Percentiles rank a stretch among this genome's conserved stretches.
phyloP scores from a whole-genome alignment of 768 basidiomycete genomes.

The Rhizopogon vesiculosus region DNA sequence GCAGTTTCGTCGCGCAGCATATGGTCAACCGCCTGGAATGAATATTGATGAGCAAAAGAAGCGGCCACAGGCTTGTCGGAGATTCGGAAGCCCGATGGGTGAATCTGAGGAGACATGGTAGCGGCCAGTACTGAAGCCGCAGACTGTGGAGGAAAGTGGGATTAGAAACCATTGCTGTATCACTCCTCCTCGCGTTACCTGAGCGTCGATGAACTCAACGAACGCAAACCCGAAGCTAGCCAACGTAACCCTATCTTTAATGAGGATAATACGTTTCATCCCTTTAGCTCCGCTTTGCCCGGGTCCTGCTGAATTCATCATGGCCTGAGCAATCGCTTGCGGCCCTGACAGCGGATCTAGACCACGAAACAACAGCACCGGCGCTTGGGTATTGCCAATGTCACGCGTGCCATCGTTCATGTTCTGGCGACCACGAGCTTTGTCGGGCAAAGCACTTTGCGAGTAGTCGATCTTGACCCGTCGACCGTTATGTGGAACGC shows the following conservation, averaged over 20 bases:
- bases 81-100: conserved; percentile 93
- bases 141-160: conserved; percentile 43
- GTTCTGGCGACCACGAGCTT: conserved; percentile 55
- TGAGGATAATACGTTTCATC: conserved; percentile 82
- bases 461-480: conserved; percentile 96
- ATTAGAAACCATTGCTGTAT: background rate
- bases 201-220: conserved; percentile 82
- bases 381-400: conserved; percentile 80
- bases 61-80: conserved; percentile 85
- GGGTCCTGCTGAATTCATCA: conserved; percentile 77
- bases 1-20: conserved; percentile 76
- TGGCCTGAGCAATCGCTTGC: conserved; percentile 80
- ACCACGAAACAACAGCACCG: conserved; percentile 86
- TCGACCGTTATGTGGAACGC: conserved; percentile 69
- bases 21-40: conserved; percentile 80
- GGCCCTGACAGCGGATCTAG: conserved; percentile 85
- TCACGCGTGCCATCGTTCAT: conserved; percentile 94
- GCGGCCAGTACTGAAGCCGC: conserved; percentile 78
- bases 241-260: conserved; percentile 84
- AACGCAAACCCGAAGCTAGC: conserved; percentile 94
- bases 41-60: conserved; percentile 89
- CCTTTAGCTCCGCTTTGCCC: conserved; percentile 78
- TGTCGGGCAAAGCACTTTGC: conserved; percentile 73
- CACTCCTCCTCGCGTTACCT: conserved; percentile 41
- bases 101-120: conserved; percentile 82